Conservation (phyloP, 2,329 filamentous ascomycete genomes). For the Fusarium oxysporum region DNA sequence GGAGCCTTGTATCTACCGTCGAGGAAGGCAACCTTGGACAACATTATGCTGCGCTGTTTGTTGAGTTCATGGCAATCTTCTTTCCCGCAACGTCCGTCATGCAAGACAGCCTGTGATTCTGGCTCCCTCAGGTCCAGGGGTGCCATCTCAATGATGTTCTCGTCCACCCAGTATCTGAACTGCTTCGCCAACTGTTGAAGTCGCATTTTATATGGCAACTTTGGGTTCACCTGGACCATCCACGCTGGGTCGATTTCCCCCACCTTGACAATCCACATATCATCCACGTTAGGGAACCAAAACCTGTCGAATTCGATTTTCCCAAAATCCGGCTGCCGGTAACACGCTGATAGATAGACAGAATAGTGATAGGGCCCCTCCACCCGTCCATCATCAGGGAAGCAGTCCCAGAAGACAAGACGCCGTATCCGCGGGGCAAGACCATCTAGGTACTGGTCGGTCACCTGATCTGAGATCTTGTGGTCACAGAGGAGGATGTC, state of each 20-base stretch:
- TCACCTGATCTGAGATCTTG: slow-evolving; percentile 50
- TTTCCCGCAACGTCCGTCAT: slow-evolving; percentile 52
- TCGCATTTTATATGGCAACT: slow-evolving; percentile 46
- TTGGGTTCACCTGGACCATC: slow-evolving; percentile 50
- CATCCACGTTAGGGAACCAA: slow-evolving; percentile 54
- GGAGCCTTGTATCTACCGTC: slow-evolving; percentile 49
- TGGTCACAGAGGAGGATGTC: slow-evolving; percentile 55
- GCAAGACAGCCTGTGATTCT: slow-evolving; percentile 50
- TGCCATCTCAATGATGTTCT: slow-evolving; percentile 54
- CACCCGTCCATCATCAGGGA: slow-evolving; percentile 53
- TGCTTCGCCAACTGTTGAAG: slow-evolving; percentile 51
- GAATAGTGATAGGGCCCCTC: slow-evolving; percentile 51
- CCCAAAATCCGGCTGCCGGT: slow-evolving; percentile 47
- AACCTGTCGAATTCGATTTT: slow-evolving; percentile 53
- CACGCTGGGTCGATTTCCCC: slow-evolving; percentile 53
- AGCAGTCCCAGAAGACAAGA: slow-evolving; percentile 55
- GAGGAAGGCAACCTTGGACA: slow-evolving; percentile 54
- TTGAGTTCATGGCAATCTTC: slow-evolving; percentile 52
- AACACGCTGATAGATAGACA: slow-evolving; percentile 50
- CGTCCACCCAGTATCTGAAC: slow-evolving; percentile 55
- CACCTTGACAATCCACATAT: slow-evolving; percentile 55
- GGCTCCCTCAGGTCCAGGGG: slow-evolving; percentile 50
- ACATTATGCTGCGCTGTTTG: slow-evolving; percentile 50
- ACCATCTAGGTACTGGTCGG: slow-evolving; percentile 49
- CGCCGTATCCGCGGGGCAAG: slow-evolving; percentile 51